These are phyloP conservation scores for Trichoderma arundinaceum DNA, from an alignment of 2,329 filamentous ascomycete genomes.

Conservation along the genomic window DNA sequence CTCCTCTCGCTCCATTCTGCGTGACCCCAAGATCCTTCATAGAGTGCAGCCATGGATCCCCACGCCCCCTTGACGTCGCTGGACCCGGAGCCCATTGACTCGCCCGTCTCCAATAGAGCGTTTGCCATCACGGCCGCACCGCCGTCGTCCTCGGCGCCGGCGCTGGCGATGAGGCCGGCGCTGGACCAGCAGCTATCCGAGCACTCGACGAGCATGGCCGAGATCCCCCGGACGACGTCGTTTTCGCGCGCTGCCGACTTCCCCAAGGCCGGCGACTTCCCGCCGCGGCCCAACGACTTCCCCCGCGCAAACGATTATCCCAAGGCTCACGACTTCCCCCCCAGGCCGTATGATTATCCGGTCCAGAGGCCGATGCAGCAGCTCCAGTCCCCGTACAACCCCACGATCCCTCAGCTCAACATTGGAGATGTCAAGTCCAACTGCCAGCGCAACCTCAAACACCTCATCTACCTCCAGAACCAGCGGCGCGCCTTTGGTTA, in stretches of 20 bases:
- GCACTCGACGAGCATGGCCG: slow-evolving; percentile 35
- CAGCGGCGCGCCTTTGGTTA: slow-evolving; percentile 41
- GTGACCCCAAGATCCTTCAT: neutral
- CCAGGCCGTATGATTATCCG: slow-evolving; percentile 23
- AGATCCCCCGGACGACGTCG: slow-evolving; percentile 30
- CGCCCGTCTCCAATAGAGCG: slow-evolving; percentile 15
- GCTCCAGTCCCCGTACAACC: slow-evolving; percentile 23
- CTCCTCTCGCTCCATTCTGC: neutral
- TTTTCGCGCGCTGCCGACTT: slow-evolving; percentile 30
- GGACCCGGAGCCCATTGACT: slow-evolving; percentile 28
- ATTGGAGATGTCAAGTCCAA: slow-evolving; percentile 41
- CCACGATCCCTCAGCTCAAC: slow-evolving; percentile 35
- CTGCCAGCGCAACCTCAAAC: slow-evolving; percentile 46
- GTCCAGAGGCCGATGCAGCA: slow-evolving; percentile 27
- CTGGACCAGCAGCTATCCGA: slow-evolving; percentile 37
- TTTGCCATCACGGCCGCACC: slow-evolving; percentile 12
- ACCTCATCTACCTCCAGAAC: slow-evolving; percentile 45
- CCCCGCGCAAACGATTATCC: slow-evolving; percentile 8
- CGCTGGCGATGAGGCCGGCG: slow-evolving; percentile 35
- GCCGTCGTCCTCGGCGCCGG: neutral
- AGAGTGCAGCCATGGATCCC: slow-evolving; percentile 27
- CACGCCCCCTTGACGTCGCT: slow-evolving; percentile 23
- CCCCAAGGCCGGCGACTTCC: slow-evolving; percentile 21
- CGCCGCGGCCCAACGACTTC: slow-evolving; percentile 5
- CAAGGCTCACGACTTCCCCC: slow-evolving; percentile 22